phyloP scores from a whole-genome alignment of 1,284 basidiomycete species.

The Fomitopsis schrenkii region DNA sequence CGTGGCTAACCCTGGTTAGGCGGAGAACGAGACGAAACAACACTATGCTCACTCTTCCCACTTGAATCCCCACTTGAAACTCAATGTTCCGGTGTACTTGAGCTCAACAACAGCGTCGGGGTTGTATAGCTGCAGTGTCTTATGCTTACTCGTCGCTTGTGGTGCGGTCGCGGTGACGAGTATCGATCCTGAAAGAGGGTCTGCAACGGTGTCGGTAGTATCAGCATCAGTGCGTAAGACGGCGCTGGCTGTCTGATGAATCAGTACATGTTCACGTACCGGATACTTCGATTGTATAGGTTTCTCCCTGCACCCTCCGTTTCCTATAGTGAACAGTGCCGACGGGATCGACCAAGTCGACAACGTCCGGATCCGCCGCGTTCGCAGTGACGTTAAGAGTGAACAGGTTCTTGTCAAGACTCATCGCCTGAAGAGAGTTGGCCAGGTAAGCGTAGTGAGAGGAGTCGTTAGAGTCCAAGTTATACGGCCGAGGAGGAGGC shows the following conservation, averaged over 20 bases:
- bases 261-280: conserved; percentile 37
- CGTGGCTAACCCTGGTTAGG: conserved; percentile 44
- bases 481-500: neutral
- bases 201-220: conserved; percentile 29
- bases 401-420: conserved; percentile 77
- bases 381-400: conserved; percentile 62
- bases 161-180: conserved; percentile 64
- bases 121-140: conserved; percentile 72
- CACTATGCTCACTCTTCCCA: conserved; percentile 69
- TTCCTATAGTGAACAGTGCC: conserved; percentile 69
- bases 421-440: conserved; percentile 40
- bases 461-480: neutral
- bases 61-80: conserved; percentile 74
- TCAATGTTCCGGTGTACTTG: conserved; percentile 67
- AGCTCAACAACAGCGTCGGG: conserved; percentile 68
- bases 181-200: conserved; percentile 62
- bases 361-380: conserved; percentile 50
- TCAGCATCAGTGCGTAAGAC: neutral
- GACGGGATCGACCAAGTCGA: conserved; percentile 63
- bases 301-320: conserved; percentile 42
- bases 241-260: neutral
- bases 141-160: conserved; percentile 61
- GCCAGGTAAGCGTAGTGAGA: neutral
- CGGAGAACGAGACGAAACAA: neutral
- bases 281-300: conserved; percentile 62